Evolutionary conservation across 306 rosid species (phyloP).

Genomic region (Amphicarpaea edgeworthii): DNA sequence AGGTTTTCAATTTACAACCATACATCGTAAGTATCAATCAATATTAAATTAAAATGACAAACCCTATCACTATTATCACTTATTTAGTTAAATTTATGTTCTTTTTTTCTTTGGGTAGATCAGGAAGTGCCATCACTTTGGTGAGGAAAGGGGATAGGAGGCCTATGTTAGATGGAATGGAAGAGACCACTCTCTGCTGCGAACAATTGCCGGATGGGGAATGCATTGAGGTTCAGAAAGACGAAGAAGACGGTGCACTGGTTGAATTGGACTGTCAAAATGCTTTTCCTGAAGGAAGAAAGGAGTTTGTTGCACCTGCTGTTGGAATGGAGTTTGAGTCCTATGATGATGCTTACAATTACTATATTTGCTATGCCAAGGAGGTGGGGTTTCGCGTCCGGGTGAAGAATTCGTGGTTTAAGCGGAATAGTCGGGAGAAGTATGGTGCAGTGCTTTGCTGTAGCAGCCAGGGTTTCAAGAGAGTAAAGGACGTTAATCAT

Average conservation of each 20-base stretch:
- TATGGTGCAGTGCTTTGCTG: constrained; percentile 98
- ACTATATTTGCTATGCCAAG: constrained; percentile 90
- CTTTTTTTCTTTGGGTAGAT: neutral
- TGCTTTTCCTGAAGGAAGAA: constrained; percentile 63
- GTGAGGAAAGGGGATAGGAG: neutral
- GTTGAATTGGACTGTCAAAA: constrained; percentile 64
- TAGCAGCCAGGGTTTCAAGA: constrained; percentile 98
- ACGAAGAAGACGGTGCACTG: constrained; percentile 55
- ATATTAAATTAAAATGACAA: neutral
- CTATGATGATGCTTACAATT: constrained; percentile 93
- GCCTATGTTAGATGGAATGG: constrained; percentile 83
- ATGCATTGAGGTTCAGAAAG: constrained; percentile 62
- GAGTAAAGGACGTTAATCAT: constrained; percentile 84
- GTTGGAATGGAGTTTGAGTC: constrained; percentile 97
- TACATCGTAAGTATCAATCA: neutral
- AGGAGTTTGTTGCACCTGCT: constrained; percentile 83
- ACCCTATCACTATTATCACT: neutral
- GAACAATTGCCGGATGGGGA: constrained; percentile 64
- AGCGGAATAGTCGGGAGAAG: constrained; percentile 92
- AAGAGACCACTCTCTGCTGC: constrained; percentile 57
- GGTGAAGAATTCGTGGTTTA: constrained; percentile 98
- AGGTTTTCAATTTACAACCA: neutral
- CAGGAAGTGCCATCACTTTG: neutral
- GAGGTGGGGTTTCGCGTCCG: constrained; percentile 91
- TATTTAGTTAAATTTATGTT: constrained; percentile 7